Evolutionary conservation across 2,329 filamentous ascomycete genomes (phyloP).

Genomic region (Cercospora sesami): DNA sequence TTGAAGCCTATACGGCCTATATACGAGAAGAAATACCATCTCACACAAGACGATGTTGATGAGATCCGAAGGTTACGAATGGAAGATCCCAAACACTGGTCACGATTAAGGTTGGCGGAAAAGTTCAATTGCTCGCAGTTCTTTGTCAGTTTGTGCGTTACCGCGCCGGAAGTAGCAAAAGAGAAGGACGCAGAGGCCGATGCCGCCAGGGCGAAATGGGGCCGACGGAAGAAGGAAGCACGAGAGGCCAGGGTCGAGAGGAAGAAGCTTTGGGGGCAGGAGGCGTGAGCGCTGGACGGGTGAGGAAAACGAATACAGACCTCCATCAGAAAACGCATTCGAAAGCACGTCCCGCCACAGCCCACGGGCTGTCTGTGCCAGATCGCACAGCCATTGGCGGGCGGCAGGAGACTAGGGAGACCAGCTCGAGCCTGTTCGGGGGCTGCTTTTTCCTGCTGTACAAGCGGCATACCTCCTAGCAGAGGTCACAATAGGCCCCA

Average conservation of each 20-base stretch:
- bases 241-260: conserved; percentile 61
- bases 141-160: conserved; percentile 61
- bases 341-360: background rate
- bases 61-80: conserved; percentile 59
- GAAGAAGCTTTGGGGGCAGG: conserved; percentile 61
- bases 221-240: conserved; percentile 58
- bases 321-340: background rate
- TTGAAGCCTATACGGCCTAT: conserved; percentile 53
- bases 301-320: background rate
- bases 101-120: conserved; percentile 58
- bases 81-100: conserved; percentile 61
- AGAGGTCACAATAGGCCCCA: background rate
- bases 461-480: background rate
- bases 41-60: conserved; percentile 57
- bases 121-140: conserved; percentile 63
- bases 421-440: background rate
- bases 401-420: no score
- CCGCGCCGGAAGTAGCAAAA: conserved; percentile 49
- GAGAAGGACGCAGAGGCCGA: conserved; percentile 50
- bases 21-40: conserved; percentile 62
- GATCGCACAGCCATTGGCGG: background rate
- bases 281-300: conserved; percentile 46
- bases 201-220: conserved; percentile 61
- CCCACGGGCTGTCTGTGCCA: background rate
- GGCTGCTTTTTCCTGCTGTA: background rate